Conservation (phyloP, 2,329 filamentous ascomycete genomes). For the Metarhizium robertsii region DNA sequence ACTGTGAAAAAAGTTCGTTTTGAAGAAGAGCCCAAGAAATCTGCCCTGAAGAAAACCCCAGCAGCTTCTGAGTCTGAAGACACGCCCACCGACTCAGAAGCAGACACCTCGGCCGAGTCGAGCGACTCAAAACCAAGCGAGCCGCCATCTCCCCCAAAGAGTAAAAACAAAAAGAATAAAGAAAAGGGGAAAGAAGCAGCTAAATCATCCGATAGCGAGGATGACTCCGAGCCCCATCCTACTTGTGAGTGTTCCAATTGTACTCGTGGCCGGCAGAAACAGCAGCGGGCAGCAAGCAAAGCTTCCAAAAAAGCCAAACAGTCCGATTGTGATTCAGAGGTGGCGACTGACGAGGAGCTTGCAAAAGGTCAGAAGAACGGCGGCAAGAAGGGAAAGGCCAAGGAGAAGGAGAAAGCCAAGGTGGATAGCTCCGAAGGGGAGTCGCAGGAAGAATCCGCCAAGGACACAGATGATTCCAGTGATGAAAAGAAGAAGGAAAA, state of each 20-base stretch:
- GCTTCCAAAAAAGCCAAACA: conserved; percentile 4
- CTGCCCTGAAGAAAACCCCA: conserved; percentile 25
- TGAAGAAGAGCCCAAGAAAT: conserved; percentile 22
- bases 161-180: conserved; percentile 13
- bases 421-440: neutral
- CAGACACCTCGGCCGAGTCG: conserved; percentile 9
- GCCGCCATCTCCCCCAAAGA: conserved; percentile 8
- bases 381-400: conserved; percentile 11
- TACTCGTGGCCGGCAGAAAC: conserved; percentile 10
- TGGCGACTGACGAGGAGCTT: conserved; percentile 11
- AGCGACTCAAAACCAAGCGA: conserved; percentile 11
- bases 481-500: conserved; percentile 10
- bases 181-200: neutral
- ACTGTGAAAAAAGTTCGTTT: conserved; percentile 36
- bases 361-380: conserved; percentile 11
- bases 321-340: conserved; percentile 5
- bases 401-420: conserved; percentile 16
- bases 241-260: conserved; percentile 19
- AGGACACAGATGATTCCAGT: conserved; percentile 10
- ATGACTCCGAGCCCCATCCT: conserved; percentile 25
- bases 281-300: conserved; percentile 4
- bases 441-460: conserved; percentile 15
- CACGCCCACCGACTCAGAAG: conserved; percentile 14
- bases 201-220: conserved; percentile 15
- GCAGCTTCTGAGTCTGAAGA: conserved; percentile 11